These are phyloP conservation scores for Coprinopsis cinerea DNA, from an alignment of 768 basidiomycete genomes.

Conservation along the genomic window DNA sequence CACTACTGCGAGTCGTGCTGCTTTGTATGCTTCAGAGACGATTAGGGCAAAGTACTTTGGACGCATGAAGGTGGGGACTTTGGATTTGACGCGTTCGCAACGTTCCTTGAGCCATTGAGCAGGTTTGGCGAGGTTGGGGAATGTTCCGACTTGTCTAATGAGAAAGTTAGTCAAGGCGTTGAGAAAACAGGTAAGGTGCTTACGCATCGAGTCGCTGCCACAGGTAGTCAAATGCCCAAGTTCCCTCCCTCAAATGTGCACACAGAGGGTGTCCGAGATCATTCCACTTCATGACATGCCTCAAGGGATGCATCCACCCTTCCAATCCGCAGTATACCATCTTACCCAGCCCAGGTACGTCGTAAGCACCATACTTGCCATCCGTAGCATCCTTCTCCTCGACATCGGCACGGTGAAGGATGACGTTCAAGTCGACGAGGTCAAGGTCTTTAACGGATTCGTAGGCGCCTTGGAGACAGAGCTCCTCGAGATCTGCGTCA, in stretches of 20 bases:
- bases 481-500: slow-evolving; percentile 62
- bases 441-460: slow-evolving; percentile 69
- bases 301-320: slow-evolving; percentile 92
- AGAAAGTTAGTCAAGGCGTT: slow-evolving; percentile 7
- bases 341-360: slow-evolving; percentile 67
- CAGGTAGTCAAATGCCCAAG: slow-evolving; percentile 91
- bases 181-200: slow-evolving; percentile 25
- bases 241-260: slow-evolving; percentile 78
- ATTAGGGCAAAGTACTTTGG: slow-evolving; percentile 96
- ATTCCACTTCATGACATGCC: slow-evolving; percentile 81
- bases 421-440: slow-evolving; percentile 83
- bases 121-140: slow-evolving; percentile 66
- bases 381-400: slow-evolving; percentile 89
- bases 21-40: slow-evolving; percentile 89
- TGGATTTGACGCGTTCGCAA: slow-evolving; percentile 73
- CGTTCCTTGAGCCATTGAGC: slow-evolving; percentile 83
- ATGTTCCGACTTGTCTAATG: slow-evolving; percentile 48
- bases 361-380: slow-evolving; percentile 78
- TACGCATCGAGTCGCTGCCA: slow-evolving; percentile 63
- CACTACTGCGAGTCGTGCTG: slow-evolving; percentile 72
- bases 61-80: slow-evolving; percentile 80
- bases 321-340: slow-evolving; percentile 92
- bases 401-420: slow-evolving; percentile 81
- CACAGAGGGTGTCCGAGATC: slow-evolving; percentile 93
- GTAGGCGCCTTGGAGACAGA: slow-evolving; percentile 66